These are phyloP conservation scores for Coprinellus micaceus DNA, from an alignment of 768 basidiomycete species.

Conservation along the genomic window DNA sequence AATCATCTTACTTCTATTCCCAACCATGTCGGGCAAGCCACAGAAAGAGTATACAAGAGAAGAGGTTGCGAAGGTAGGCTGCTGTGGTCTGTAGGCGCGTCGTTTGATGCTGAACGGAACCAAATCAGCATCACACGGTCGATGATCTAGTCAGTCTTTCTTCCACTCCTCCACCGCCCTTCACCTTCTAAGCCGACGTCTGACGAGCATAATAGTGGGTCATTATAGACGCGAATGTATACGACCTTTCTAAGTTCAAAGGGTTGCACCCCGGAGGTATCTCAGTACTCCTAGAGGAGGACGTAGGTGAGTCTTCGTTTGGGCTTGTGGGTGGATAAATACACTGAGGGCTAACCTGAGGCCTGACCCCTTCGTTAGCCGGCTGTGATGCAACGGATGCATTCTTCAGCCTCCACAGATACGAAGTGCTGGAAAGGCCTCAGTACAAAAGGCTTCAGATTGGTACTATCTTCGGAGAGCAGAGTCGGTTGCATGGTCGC, in stretches of 20 bases:
- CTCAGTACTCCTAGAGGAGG: constrained; percentile 66
- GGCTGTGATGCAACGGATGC: constrained; percentile 85
- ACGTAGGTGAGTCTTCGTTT: constrained; percentile 54
- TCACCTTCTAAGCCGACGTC: neutral
- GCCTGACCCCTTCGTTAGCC: constrained; percentile 45
- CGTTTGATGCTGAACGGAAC: neutral
- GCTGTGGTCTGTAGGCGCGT: neutral
- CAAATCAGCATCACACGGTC: constrained; percentile 69
- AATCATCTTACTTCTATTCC: neutral
- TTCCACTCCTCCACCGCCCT: neutral
- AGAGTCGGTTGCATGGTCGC: constrained; percentile 46
- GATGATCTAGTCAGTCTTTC: constrained; percentile 62
- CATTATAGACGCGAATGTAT: constrained; percentile 80
- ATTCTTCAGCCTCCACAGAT: constrained; percentile 86
- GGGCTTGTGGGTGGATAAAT: too few species aligned
- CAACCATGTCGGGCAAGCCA: neutral
- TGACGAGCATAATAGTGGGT: constrained; percentile 54
- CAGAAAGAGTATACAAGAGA: constrained; percentile 49
- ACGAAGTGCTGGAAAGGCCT: constrained; percentile 74
- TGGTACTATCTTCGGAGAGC: constrained; percentile 66
- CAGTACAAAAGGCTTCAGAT: constrained; percentile 73
- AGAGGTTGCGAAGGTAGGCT: constrained; percentile 66
- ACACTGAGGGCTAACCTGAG: too few species aligned
- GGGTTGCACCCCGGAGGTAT: constrained; percentile 80
- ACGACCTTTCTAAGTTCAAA: constrained; percentile 75